These are phyloP conservation scores for Fusarium neocosmosporiellum DNA, from an alignment of 2,329 filamentous ascomycete genomes.

Conservation along the genomic window DNA sequence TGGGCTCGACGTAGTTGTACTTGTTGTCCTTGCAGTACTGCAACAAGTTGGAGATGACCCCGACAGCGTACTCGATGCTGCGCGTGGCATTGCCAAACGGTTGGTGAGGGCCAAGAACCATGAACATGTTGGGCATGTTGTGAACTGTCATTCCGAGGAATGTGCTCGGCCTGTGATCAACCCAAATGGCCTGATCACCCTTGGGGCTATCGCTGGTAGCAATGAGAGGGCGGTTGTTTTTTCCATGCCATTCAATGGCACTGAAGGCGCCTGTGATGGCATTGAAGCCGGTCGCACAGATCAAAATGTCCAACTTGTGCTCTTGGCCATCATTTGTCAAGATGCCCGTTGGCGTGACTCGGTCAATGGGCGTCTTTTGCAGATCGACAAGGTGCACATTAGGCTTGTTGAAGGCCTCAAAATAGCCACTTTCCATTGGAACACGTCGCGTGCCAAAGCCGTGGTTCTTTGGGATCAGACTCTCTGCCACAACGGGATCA, in stretches of 20 bases:
- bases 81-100: slow-evolving; percentile 32
- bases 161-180: slow-evolving; percentile 23
- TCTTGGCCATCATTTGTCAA: background rate
- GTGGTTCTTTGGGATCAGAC: background rate
- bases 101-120: slow-evolving; percentile 35
- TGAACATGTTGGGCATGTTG: slow-evolving; percentile 39
- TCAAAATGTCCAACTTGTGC: background rate
- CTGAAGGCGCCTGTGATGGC: slow-evolving; percentile 26
- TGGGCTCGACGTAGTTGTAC: slow-evolving; percentile 15
- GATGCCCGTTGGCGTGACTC: background rate
- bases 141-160: background rate
- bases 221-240: slow-evolving; percentile 12
- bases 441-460: background rate
- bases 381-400: background rate
- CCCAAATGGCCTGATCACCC: slow-evolving; percentile 27
- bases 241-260: slow-evolving; percentile 29
- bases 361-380: background rate
- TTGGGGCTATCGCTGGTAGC: slow-evolving; percentile 13
- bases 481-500: background rate
- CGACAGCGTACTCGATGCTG: slow-evolving; percentile 21
- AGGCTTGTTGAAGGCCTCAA: background rate
- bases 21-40: slow-evolving; percentile 21
- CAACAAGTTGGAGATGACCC: slow-evolving; percentile 16
- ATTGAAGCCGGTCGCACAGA: background rate
- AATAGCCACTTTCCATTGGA: background rate